A percentile compares a stretch with the other conserved stretches of the same genome.
Evolutionary conservation across 2,329 filamentous ascomycete species (phyloP).

Genomic region (Juglanconis oblonga): DNA sequence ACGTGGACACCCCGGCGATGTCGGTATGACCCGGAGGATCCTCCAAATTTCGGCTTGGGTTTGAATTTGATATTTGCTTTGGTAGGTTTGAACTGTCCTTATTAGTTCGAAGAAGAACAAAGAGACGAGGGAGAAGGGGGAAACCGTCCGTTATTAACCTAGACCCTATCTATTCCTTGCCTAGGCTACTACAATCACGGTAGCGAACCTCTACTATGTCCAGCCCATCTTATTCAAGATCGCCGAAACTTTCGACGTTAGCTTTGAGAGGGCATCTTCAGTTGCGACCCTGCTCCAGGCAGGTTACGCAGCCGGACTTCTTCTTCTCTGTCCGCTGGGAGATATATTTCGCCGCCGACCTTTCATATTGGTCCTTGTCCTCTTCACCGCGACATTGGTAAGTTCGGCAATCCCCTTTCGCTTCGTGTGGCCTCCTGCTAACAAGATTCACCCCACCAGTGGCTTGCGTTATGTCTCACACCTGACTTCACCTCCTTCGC

Average conservation of each 20-base stretch:
- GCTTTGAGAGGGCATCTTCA: conserved; percentile 62
- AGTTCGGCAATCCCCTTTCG: conserved; percentile 23
- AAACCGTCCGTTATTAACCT: background rate
- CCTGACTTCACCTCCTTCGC: conserved; percentile 62
- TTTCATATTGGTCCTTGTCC: conserved; percentile 66
- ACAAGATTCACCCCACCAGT: conserved; percentile 32
- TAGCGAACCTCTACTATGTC: conserved; percentile 79
- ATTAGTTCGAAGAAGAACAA: background rate
- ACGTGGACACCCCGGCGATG: conserved; percentile 63
- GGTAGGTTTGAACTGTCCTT: conserved; percentile 32
- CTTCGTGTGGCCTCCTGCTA: background rate
- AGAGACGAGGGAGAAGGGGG: background rate
- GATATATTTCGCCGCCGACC: conserved; percentile 66
- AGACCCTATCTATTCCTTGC: background rate
- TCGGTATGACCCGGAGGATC: conserved; percentile 64
- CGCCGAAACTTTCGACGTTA: conserved; percentile 67
- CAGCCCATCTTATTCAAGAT: conserved; percentile 77
- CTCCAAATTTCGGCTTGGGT: conserved; percentile 64
- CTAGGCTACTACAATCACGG: conserved; percentile 61
- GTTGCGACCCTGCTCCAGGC: conserved; percentile 77
- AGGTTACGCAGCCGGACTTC: conserved; percentile 70
- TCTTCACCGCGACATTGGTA: conserved; percentile 66
- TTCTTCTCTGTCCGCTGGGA: conserved; percentile 74
- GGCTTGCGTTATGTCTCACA: conserved; percentile 71
- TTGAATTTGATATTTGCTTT: conserved; percentile 71